Evolutionary conservation across 176 grass and related monocot genomes (phyloP).

Genomic region (Tillandsia fasciculata): DNA sequence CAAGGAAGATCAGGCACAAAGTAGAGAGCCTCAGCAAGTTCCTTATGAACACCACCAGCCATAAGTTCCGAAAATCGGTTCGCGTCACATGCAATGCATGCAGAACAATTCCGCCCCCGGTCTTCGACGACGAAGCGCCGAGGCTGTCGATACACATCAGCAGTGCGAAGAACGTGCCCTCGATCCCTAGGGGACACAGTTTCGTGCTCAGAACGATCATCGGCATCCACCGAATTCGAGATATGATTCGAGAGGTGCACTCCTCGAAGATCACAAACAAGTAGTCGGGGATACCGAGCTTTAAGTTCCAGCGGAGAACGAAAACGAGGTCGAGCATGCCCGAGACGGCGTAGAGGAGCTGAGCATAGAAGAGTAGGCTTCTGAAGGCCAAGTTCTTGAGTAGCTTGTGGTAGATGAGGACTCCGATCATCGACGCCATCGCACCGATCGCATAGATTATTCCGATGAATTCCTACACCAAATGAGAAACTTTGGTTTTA

Average conservation of each 20-base stretch:
- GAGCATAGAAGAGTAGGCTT: conserved; percentile 72
- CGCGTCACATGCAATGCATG: conserved; percentile 54
- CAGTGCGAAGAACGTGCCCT: conserved; percentile 87
- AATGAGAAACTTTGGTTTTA: not conserved
- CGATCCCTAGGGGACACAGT: conserved; percentile 57
- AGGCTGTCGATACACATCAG: conserved; percentile 87
- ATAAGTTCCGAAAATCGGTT: conserved; percentile 52
- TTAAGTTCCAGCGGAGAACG: conserved; percentile 86
- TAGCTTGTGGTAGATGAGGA: conserved; percentile 85
- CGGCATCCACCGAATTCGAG: conserved; percentile 58
- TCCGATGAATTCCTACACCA: conserved; percentile 63
- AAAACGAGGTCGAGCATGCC: conserved; percentile 73
- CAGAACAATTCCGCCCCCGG: conserved; percentile 48
- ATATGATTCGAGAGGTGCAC: conserved; percentile 42
- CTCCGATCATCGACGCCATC: conserved; percentile 67
- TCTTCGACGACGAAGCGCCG: conserved; percentile 51
- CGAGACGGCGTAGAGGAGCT: conserved; percentile 56
- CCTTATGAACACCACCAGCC: conserved; percentile 58
- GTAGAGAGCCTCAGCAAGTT: conserved; percentile 59
- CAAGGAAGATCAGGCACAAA: conserved; percentile 45
- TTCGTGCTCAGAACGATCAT: conserved; percentile 85
- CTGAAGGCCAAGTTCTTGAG: conserved; percentile 65
- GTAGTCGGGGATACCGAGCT: conserved; percentile 47
- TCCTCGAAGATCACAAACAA: conserved; percentile 66
- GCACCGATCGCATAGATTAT: conserved; percentile 73